Percentiles rank a stretch among this genome's conserved stretches.
phyloP scores from a whole-genome alignment of 192 early-diverging fungal species.

The Entophlyctis luteolus region DNA sequence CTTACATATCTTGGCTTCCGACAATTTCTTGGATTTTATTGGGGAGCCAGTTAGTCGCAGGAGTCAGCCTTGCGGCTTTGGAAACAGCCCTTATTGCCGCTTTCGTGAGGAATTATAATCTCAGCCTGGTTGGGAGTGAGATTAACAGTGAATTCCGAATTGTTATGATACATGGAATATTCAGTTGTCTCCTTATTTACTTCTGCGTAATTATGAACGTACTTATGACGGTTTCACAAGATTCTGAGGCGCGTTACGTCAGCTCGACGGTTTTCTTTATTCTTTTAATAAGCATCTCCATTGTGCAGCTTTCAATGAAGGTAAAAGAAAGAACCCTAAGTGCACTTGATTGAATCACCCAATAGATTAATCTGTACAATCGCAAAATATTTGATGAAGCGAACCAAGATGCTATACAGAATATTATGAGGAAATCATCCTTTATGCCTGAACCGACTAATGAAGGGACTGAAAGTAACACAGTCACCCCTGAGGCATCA shows the following conservation, averaged over 20 bases:
- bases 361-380: not conserved
- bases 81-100: not conserved
- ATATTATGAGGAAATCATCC: not conserved
- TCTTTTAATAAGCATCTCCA: conserved; percentile 7
- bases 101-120: not conserved
- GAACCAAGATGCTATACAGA: not conserved
- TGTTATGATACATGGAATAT: conserved; percentile 1
- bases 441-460: not conserved
- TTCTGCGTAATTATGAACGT: not conserved
- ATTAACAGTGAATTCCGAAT: conserved; percentile 4
- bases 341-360: not conserved
- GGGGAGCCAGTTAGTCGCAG: not conserved
- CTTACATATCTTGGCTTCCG: not conserved
- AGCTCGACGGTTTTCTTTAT: not conserved
- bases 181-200: not conserved
- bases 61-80: not conserved
- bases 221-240: no score
- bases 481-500: not conserved
- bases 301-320: conserved; percentile 22
- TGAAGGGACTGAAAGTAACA: not conserved
- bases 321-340: not conserved
- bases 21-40: not conserved
- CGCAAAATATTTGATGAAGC: conserved; percentile 5
- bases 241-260: not conserved
- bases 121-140: not conserved